Evolutionary conservation across 2,329 filamentous ascomycete genomes (phyloP), one percentile per base, ranked within the genome.

Genomic region (Coniochaeta pulveracea): DNA sequence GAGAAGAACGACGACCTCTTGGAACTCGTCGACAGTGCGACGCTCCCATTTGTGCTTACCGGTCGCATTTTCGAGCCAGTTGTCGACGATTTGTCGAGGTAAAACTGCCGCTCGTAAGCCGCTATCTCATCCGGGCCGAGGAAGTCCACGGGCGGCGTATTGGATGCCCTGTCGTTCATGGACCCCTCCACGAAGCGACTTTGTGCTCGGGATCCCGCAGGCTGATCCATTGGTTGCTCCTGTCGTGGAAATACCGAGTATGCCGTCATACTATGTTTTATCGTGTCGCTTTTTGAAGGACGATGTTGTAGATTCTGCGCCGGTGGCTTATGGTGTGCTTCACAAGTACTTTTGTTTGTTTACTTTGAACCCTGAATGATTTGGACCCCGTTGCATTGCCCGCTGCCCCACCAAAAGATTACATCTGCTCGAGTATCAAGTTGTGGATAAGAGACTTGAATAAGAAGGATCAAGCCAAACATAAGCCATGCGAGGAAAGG

Each of bases 131-230:
- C 51, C 9, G 55, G 51, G 15, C 54, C 74, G 26, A 81, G 64
- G 52, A 82, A 86, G 25, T 74, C 66, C 27, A 70, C 65, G 0
- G 83, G 83, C 18, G 85, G 85, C 38, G 66, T 71, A 37, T 74
- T 69, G 48, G 81, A 88, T 19, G 72, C 64, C 42, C 82, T 76
- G 55, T 93, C 84, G 48, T 79, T 85, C 83, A 94, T 89, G 47
- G 80, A 89, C 25, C 81, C 86, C 57, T 94, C 86, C 23, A 79
- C 47, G 69, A 93, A 64, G 57, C 75, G 51, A 60, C 73, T 62
- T 10, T 33, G 30, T 10, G 19, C 21, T 25, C 21, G 21, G 10
- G 30, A 4, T n/a, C 14, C 44, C 54, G 55, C 28, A 9, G 18
- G 26, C 46, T 40, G 4, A 40, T 38, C 18, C 33, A 28, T 12